Evolutionary conservation across 202 grass and related monocot genomes (phyloP).

Genomic region (Miscanthus sacchariflorus): DNA sequence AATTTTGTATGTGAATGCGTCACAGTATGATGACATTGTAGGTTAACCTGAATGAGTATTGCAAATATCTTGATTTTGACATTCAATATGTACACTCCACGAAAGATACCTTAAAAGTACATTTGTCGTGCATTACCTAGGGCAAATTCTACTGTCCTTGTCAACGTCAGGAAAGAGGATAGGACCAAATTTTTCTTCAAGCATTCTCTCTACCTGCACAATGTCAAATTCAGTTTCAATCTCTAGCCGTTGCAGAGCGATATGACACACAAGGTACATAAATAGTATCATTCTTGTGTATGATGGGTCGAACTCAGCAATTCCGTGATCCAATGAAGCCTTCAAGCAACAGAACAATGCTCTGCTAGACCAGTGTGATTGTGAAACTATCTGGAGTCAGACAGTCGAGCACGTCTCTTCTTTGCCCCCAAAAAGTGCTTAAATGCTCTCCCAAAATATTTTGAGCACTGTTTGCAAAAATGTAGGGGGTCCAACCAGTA

Average conservation of each 20-base stretch:
- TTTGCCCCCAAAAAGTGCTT: neutral
- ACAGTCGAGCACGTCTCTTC: neutral
- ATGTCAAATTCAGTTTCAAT: slow-evolving; percentile 32
- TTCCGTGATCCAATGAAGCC: neutral
- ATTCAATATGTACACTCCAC: slow-evolving; percentile 12
- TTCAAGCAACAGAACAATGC: neutral
- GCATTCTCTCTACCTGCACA: slow-evolving; percentile 90
- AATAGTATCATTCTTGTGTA: slow-evolving; percentile 18
- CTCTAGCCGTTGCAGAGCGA: neutral
- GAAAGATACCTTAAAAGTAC: slow-evolving; percentile 29
- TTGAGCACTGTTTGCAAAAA: neutral
- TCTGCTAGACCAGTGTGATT: neutral
- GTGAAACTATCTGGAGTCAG: neutral
- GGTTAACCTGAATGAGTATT: slow-evolving; percentile 12
- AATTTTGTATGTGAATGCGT: slow-evolving; percentile 24
- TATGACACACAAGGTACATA: neutral
- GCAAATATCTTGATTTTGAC: slow-evolving; percentile 25
- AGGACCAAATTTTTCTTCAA: slow-evolving; percentile 82
- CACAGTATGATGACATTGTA: neutral
- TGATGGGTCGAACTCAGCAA: slow-evolving; percentile 1
- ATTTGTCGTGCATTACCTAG: slow-evolving; percentile 66
- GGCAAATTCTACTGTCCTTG: slow-evolving; percentile 71
- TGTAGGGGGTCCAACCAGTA: neutral
- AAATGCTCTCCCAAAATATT: slow-evolving; percentile 1
- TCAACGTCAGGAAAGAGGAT: slow-evolving; percentile 78